Percentiles rank a stretch among this genome's conserved stretches.
Conservation (phyloP, 1,139 yeast species). For the Fermentozyma sake region DNA sequence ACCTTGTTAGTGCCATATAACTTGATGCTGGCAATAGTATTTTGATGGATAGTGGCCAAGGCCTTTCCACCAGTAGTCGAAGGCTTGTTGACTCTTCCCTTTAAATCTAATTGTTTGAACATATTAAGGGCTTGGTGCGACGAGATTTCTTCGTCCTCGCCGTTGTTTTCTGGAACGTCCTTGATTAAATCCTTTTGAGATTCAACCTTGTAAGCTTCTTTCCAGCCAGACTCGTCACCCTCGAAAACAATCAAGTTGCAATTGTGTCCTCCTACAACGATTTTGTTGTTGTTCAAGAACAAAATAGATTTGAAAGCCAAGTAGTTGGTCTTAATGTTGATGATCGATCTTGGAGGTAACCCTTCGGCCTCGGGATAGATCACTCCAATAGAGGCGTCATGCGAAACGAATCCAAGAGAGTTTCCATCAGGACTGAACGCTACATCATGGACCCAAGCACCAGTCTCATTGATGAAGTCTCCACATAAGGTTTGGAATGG, state of each 20-base stretch:
- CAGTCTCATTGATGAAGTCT: conserved; percentile 70
- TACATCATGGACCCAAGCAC: conserved; percentile 93
- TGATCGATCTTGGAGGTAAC: conserved; percentile 39
- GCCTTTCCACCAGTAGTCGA: conserved; percentile 36
- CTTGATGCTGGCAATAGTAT: conserved; percentile 75
- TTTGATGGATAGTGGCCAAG: conserved; percentile 81
- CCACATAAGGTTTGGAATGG: conserved; percentile 95
- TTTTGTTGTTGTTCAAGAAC: conserved; percentile 60
- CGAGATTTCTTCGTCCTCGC: conserved; percentile 53
- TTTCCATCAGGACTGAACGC: conserved; percentile 80
- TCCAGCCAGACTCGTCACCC: conserved; percentile 70
- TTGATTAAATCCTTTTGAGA: conserved; percentile 41
- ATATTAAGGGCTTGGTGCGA: conserved; percentile 85
- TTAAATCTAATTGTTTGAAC: conserved; percentile 93
- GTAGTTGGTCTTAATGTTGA: conserved; percentile 60
- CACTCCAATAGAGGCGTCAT: conserved; percentile 71
- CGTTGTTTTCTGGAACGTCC: conserved; percentile 24
- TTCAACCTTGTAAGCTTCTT: conserved; percentile 60
- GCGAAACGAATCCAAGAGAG: conserved; percentile 72
- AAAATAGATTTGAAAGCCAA: conserved; percentile 78
- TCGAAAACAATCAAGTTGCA: conserved; percentile 85
- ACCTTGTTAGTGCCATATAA: conserved; percentile 48
- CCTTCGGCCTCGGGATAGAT: conserved; percentile 77
- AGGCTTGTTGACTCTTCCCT: conserved; percentile 66
- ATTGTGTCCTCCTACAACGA: conserved; percentile 89